Conservation (phyloP, 306 rosid species). For the Sechiopsis laciniata region DNA sequence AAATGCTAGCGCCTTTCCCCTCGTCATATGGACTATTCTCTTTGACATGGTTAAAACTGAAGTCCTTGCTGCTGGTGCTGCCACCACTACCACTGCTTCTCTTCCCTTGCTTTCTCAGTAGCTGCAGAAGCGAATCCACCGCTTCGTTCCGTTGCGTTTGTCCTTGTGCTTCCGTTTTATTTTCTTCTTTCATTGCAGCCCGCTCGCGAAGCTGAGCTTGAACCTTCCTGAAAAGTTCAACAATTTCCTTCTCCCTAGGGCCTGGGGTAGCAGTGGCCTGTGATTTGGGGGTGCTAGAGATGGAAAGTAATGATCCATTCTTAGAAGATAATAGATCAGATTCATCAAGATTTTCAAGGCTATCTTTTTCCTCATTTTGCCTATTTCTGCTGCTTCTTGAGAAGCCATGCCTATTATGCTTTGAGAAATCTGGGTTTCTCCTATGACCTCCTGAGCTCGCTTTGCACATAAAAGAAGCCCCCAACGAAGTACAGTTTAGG, state of each 20-base stretch:
- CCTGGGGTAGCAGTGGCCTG: constrained; percentile 80
- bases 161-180: constrained; percentile 57
- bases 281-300: constrained; percentile 50
- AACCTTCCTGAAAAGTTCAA: constrained; percentile 85
- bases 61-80: background rate
- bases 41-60: constrained; percentile 10
- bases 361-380: constrained; percentile 60
- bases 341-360: constrained; percentile 63
- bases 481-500: constrained; percentile 34
- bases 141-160: constrained; percentile 58
- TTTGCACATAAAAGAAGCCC: constrained; percentile 51
- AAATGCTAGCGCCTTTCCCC: constrained; percentile 32
- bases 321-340: constrained; percentile 58
- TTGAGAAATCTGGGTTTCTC: constrained; percentile 69
- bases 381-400: constrained; percentile 56
- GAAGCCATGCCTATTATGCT: constrained; percentile 56
- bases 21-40: constrained; percentile 37
- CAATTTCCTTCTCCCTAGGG: constrained; percentile 89
- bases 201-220: constrained; percentile 87
- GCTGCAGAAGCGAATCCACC: constrained; percentile 82
- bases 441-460: constrained; percentile 38
- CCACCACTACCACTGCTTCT: constrained; percentile 38
- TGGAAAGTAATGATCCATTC: constrained; percentile 64
- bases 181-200: constrained; percentile 66
- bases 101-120: constrained; percentile 70